These are phyloP conservation scores for Agrocybe pediades DNA, from an alignment of 768 basidiomycete species.

Conservation along the genomic window DNA sequence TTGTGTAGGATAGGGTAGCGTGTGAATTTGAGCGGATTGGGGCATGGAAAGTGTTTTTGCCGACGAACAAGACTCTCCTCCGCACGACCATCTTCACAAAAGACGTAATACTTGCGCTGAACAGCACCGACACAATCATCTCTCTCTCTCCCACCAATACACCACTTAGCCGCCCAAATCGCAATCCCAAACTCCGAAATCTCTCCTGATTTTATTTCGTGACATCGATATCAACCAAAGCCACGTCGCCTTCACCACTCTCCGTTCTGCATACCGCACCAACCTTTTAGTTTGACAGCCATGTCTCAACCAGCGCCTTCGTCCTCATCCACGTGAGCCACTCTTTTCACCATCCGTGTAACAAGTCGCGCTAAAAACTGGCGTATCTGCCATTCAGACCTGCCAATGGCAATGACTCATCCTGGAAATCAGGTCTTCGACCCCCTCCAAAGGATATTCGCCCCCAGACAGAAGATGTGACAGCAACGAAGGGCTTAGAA, in stretches of 20 bases:
- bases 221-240: not conserved
- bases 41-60: constrained; percentile 14
- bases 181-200: not conserved
- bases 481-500: constrained; percentile 88
- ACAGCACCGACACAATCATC: not conserved
- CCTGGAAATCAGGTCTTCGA: constrained; percentile 80
- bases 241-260: constrained; percentile 16
- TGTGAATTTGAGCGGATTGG: constrained; percentile 13
- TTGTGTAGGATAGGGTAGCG: too few species aligned
- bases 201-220: not conserved
- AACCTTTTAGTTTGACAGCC: constrained; percentile 7
- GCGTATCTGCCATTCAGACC: constrained; percentile 25
- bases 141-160: not conserved
- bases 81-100: constrained; percentile 2
- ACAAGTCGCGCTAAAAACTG: constrained; percentile 1
- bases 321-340: constrained; percentile 27
- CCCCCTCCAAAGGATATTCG: constrained; percentile 89
- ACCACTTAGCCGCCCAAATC: not conserved
- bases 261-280: not conserved
- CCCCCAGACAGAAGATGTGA: constrained; percentile 98
- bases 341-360: not conserved
- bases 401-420: constrained; percentile 34
- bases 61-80: constrained; percentile 9
- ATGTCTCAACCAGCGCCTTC: constrained; percentile 27
- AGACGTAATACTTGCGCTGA: not conserved